phyloP scores from a whole-genome alignment of 208 protist species.

The Leishmania tropica region DNA sequence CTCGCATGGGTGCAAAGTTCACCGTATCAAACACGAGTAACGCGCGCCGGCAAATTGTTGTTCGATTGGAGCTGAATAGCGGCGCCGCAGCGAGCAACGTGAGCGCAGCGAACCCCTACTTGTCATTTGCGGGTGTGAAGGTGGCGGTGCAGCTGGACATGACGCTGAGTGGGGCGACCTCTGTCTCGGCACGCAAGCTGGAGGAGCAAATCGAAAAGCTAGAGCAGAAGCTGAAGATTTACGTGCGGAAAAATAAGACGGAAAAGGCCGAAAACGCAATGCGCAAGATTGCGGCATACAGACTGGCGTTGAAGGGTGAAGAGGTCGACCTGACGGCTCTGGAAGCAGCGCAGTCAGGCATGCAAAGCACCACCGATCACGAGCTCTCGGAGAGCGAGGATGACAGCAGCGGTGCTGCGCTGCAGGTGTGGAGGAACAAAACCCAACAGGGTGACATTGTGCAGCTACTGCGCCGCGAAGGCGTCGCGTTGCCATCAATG shows the following conservation, averaged over 20 bases:
- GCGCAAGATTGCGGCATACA: slow-evolving; percentile 65
- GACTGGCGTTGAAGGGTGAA: slow-evolving; percentile 65
- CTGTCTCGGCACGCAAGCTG: slow-evolving; percentile 71
- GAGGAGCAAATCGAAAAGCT: slow-evolving; percentile 91
- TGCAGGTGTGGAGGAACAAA: slow-evolving; percentile 27
- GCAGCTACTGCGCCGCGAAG: slow-evolving; percentile 70
- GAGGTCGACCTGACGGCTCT: slow-evolving; percentile 62
- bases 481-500: slow-evolving; percentile 78
- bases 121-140: slow-evolving; percentile 76
- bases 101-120: slow-evolving; percentile 32
- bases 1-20: slow-evolving; percentile 69
- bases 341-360: slow-evolving; percentile 22
- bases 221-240: slow-evolving; percentile 90
- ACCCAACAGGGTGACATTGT: slow-evolving; percentile 38
- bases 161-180: slow-evolving; percentile 56
- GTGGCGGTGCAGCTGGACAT: slow-evolving; percentile 77
- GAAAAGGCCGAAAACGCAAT: slow-evolving; percentile 70
- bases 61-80: slow-evolving; percentile 51
- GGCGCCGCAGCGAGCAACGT: slow-evolving; percentile 9
- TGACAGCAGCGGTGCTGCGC: slow-evolving; percentile 29
- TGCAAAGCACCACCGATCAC: slow-evolving; percentile 37
- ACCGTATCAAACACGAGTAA: slow-evolving; percentile 82
- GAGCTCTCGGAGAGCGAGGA: slow-evolving; percentile 81
- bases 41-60: slow-evolving; percentile 52
- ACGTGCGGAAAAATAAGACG: slow-evolving; percentile 85